Conservation (phyloP, 495 filamentous ascomycete species). For the Penicillium pancosmium region DNA sequence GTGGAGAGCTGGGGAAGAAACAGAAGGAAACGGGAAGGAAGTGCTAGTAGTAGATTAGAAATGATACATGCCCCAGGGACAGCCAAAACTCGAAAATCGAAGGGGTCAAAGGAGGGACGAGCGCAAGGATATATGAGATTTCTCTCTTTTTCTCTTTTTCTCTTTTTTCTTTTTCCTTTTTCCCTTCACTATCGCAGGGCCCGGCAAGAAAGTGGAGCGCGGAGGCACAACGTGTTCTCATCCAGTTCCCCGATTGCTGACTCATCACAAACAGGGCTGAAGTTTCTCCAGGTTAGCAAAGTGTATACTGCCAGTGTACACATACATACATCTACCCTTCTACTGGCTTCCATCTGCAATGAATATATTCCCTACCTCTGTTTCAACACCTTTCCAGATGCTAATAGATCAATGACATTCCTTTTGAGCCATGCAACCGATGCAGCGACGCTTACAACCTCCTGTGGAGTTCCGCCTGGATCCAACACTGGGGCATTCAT, state of each 20-base stretch:
- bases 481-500: too few species aligned
- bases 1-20: constrained; percentile 26
- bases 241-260: constrained; percentile 29
- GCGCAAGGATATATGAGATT: constrained; percentile 8
- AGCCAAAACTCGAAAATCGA: constrained; percentile 11
- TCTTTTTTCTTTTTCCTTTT: constrained; percentile 2
- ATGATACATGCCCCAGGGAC: constrained; percentile 21
- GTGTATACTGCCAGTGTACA: not conserved
- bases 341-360: too few species aligned
- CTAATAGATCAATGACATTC: too few species aligned
- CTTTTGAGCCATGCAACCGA: too few species aligned
- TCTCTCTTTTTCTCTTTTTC: constrained; percentile 7
- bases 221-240: constrained; percentile 46
- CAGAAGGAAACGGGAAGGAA: constrained; percentile 21
- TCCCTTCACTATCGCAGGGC: constrained; percentile 8
- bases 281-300: not conserved
- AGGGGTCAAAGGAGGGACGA: constrained; percentile 9
- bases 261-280: constrained; percentile 31
- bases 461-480: too few species aligned
- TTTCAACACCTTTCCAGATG: too few species aligned
- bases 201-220: constrained; percentile 18
- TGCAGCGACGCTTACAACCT: too few species aligned
- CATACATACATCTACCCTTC: not conserved
- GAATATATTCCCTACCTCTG: too few species aligned
- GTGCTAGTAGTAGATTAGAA: constrained; percentile 8